Percentiles rank a stretch among this genome's conserved stretches.
phyloP scores from a whole-genome alignment of 2,329 filamentous ascomycete species.

The Herpotrichia juniperi region DNA sequence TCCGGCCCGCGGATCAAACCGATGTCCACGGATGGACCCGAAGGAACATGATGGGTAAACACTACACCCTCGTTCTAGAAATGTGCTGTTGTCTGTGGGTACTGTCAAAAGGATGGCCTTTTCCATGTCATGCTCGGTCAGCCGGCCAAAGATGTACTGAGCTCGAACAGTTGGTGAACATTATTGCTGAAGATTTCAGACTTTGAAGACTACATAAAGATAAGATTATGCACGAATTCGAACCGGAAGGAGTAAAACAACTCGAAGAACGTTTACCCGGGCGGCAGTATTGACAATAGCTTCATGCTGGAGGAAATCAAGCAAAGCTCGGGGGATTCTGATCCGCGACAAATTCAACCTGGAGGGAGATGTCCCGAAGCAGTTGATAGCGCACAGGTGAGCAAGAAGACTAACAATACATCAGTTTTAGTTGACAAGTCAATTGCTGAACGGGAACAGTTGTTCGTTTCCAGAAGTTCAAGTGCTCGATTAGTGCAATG shows the following conservation, averaged over 20 bases:
- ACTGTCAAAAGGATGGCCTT: too few relatives aligned
- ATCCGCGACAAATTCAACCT: background rate
- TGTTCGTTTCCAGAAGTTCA: too few relatives aligned
- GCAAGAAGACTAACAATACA: too few relatives aligned
- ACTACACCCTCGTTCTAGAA: too few relatives aligned
- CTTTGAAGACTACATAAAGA: background rate
- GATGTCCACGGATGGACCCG: background rate
- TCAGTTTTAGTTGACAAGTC: too few relatives aligned
- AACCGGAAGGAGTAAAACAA: background rate
- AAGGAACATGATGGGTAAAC: too few relatives aligned
- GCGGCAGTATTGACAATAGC: background rate
- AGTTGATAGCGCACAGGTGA: background rate
- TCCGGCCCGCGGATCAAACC: slow-evolving; percentile 11
- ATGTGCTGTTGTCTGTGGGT: too few relatives aligned
- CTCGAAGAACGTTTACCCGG: slow-evolving; percentile 6
- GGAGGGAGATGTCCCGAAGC: background rate
- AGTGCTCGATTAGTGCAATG: too few relatives aligned
- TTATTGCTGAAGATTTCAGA: background rate
- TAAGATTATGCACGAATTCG: slow-evolving; percentile 9
- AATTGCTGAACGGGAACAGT: too few relatives aligned
- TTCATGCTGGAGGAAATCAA: background rate
- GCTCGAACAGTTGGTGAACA: too few relatives aligned
- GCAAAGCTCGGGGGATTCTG: background rate
- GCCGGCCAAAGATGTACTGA: too few relatives aligned
- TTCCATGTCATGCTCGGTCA: too few relatives aligned